Conservation (phyloP, 2,329 filamentous ascomycete genomes). For the Colletotrichum incanum region DNA sequence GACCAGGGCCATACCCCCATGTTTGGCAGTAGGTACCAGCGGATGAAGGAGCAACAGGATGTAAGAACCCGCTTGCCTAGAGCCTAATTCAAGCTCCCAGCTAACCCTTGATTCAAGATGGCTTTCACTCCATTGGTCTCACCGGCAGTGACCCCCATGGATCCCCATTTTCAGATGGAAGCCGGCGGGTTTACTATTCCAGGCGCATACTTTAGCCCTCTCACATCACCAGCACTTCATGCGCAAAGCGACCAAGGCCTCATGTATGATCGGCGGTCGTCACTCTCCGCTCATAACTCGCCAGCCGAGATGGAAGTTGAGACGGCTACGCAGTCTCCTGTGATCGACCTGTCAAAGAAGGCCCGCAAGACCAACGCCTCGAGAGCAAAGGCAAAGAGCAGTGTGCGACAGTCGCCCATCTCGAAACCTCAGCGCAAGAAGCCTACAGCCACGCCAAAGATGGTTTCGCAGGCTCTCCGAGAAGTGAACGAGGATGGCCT, state of each 20-base stretch:
- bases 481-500: constrained; percentile 58
- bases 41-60: constrained; percentile 79
- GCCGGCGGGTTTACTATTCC: constrained; percentile 73
- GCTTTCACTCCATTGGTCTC: constrained; percentile 86
- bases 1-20: constrained; percentile 72
- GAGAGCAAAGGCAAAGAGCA: constrained; percentile 67
- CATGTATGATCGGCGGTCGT: constrained; percentile 62
- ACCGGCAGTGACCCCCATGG: constrained; percentile 86
- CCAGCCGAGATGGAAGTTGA: constrained; percentile 73
- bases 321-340: constrained; percentile 56
- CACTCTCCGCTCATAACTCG: constrained; percentile 64
- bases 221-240: constrained; percentile 85
- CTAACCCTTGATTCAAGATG: constrained; percentile 66
- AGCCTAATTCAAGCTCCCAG: constrained; percentile 42
- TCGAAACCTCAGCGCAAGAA: constrained; percentile 76
- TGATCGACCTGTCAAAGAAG: constrained; percentile 68
- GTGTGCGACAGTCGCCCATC: constrained; percentile 80
- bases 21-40: constrained; percentile 75
- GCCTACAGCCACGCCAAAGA: constrained; percentile 66
- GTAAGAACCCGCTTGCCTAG: constrained; percentile 57
- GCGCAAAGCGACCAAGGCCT: constrained; percentile 73
- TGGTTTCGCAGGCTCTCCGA: constrained; percentile 69
- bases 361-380: constrained; percentile 66
- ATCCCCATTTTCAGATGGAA: constrained; percentile 77
- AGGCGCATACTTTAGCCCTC: constrained; percentile 84